Evolutionary conservation across 2,329 filamentous ascomycete species (phyloP), one percentile per base, ranked within the genome.

Genomic region (Albophoma yamanashiensis): DNA sequence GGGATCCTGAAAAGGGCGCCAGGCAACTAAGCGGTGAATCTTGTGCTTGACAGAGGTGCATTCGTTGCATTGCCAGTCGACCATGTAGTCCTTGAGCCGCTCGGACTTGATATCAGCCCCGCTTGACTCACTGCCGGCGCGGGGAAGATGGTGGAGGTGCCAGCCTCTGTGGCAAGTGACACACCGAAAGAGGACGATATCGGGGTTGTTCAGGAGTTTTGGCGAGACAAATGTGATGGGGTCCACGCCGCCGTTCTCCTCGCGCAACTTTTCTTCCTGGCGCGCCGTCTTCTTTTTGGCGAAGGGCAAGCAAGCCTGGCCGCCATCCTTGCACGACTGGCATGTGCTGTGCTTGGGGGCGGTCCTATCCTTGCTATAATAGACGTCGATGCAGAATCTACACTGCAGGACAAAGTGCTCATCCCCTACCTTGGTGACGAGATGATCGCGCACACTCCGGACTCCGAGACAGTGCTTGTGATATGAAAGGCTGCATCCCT

Each of bases 381-480:
- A 81, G 25, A 81, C 69, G 4, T 87, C 87, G 63, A 97, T 82
- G 70, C 94, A 99, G 60, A 87, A 89, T 64, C 86, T 88, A 75
- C 94, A 99, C 70, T 99, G 94, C 45, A 99, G 76, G 20, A 99
- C 87, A 66, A 96, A 97, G 43, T 88, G 75, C 2, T 88, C 85
- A 1, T 88, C 78, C 2, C 79, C 86, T 58, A 97, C 74, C 71
- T 97, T 99, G 31, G 92, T 97, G 12, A 91, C 91, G 42, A 94
- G 76, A 71, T 97, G 94, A n/a, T 96, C 91, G 62, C 94, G 83
- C 15, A 72, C 78, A 58, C 82, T 83, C 57, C 94, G 84, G 56
- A 81, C 78, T 1, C 93, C 92, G 36, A 99, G 79, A 69, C 94
- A 99, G 47, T 76, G 76, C 71, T 89, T 91, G 74, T 99, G 94